Evolutionary conservation across 1,284 basidiomycete species (phyloP), one percentile per base, ranked within the genome.

Genomic region (Cutaneotrichosporon cyanovorans): DNA sequence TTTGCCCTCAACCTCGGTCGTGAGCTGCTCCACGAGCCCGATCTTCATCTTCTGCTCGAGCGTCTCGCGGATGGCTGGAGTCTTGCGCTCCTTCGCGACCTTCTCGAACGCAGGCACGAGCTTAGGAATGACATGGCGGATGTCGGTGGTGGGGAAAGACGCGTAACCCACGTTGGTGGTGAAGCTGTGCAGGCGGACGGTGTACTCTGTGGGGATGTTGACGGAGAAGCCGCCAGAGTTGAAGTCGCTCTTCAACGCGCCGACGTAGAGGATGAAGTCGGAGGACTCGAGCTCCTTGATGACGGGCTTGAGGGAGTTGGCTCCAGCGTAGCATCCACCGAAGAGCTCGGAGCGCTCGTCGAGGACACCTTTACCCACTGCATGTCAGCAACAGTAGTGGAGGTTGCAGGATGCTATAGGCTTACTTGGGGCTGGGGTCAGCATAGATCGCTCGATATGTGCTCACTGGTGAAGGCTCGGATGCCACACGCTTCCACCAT

Each of bases 241-340:
- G 77, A 92, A 95, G 68, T 97, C 93, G 50, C 79, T 83, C 72
- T 82, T 82, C 40, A 95, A 73, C 1, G 76, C 74, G 18, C 92
- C 92, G 50, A 95, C 75, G 32, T 84, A 86, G 25, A 97, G 73
- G 48, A 92, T 82, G 42, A 96, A 76, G 61, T 88, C 89, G 10
- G 89, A 82, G 2, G 68, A 74, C 70, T 96, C 89, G 30, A 95
- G 82, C 51, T 79, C 80, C 44, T 85, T 77, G 65, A 82, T 82
- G 57, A 92, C 77, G 15, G 74, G 75, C 0, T 82, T 80, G 40
- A 80, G 76, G n/a, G 80, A 84, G 61, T 89, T 80, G 4, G 79
- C 79, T 3, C 90, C 89, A 32, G 88, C 78, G 61, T 90, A 90
- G 51, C 87, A 84, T 14, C 92, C 92, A 45, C 90, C 90, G 68